Conservation (phyloP, 306 rosid genomes). For the Dalbergia cochinchinensis region DNA sequence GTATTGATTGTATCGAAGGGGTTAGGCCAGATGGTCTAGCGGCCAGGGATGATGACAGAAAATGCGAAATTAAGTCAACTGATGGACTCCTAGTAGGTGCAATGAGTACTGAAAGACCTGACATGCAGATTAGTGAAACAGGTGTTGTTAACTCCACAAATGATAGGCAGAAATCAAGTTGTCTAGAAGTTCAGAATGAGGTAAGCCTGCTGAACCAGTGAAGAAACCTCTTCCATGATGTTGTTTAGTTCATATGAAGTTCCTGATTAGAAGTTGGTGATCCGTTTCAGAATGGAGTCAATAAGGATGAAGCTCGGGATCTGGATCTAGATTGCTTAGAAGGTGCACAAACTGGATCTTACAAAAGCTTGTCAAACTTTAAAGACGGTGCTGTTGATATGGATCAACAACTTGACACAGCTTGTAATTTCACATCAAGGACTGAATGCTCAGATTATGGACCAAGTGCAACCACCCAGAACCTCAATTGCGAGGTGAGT, state of each 20-base stretch:
- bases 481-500: slow-evolving; percentile 89
- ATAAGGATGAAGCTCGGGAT: slow-evolving; percentile 53
- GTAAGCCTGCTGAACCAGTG: slow-evolving; percentile 62
- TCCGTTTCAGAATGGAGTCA: slow-evolving; percentile 58
- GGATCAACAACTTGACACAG: slow-evolving; percentile 58
- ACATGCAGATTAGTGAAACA: slow-evolving; percentile 48
- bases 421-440: slow-evolving; percentile 53
- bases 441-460: slow-evolving; percentile 61
- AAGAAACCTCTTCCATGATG: slow-evolving; percentile 49
- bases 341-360: slow-evolving; percentile 49
- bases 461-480: slow-evolving; percentile 61
- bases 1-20: slow-evolving; percentile 50
- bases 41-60: slow-evolving; percentile 48
- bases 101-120: slow-evolving; percentile 39
- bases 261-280: slow-evolving; percentile 62
- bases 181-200: slow-evolving; percentile 54
- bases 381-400: slow-evolving; percentile 56
- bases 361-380: slow-evolving; percentile 53
- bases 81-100: slow-evolving; percentile 54
- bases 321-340: slow-evolving; percentile 53
- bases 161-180: slow-evolving; percentile 47
- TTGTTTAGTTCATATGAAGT: slow-evolving; percentile 58
- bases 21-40: slow-evolving; percentile 50
- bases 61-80: slow-evolving; percentile 55
- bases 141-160: slow-evolving; percentile 42